Evolutionary conservation across 1,139 yeast genomes (phyloP).

Genomic region (Saccharomyces hybrid): DNA sequence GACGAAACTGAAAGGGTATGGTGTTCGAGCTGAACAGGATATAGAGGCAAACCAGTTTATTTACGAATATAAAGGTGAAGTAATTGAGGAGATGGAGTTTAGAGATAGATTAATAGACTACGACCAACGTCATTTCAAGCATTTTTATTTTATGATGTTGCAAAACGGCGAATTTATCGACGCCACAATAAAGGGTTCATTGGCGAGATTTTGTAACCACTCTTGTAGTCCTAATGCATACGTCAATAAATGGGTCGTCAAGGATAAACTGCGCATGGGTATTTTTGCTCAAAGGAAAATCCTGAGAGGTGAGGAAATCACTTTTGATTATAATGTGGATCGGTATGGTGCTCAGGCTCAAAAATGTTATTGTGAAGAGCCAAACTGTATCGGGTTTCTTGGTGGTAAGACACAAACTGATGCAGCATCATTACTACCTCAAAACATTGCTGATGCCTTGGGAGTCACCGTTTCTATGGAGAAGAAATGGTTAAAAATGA

Average conservation of each 20-base stretch:
- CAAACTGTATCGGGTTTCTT: slow-evolving; percentile 83
- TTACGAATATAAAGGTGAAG: slow-evolving; percentile 92
- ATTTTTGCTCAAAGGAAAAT: slow-evolving; percentile 78
- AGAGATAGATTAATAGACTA: slow-evolving; percentile 67
- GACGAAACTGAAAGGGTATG: slow-evolving; percentile 83
- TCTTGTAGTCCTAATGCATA: slow-evolving; percentile 91
- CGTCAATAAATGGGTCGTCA: slow-evolving; percentile 96
- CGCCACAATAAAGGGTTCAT: slow-evolving; percentile 80
- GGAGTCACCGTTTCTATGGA: slow-evolving; percentile 63
- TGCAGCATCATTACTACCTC: slow-evolving; percentile 76
- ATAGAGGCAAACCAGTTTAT: slow-evolving; percentile 63
- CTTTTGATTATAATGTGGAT: slow-evolving; percentile 94
- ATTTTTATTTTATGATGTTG: slow-evolving; percentile 95
- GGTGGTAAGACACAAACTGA: slow-evolving; percentile 97
- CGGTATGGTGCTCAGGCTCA: slow-evolving; percentile 93
- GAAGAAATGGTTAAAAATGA: slow-evolving; percentile 57
- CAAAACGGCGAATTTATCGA: slow-evolving; percentile 89
- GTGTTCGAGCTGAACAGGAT: slow-evolving; percentile 60
- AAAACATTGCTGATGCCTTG: slow-evolving; percentile 73
- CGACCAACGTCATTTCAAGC: slow-evolving; percentile 63
- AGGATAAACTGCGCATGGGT: slow-evolving; percentile 86
- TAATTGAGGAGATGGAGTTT: slow-evolving; percentile 68
- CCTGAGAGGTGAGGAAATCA: slow-evolving; percentile 76
- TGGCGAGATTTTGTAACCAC: slow-evolving; percentile 90
- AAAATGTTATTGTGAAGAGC: slow-evolving; percentile 89